Evolutionary conservation across 768 basidiomycete species (phyloP).

Genomic region (Suillus hirtellus): DNA sequence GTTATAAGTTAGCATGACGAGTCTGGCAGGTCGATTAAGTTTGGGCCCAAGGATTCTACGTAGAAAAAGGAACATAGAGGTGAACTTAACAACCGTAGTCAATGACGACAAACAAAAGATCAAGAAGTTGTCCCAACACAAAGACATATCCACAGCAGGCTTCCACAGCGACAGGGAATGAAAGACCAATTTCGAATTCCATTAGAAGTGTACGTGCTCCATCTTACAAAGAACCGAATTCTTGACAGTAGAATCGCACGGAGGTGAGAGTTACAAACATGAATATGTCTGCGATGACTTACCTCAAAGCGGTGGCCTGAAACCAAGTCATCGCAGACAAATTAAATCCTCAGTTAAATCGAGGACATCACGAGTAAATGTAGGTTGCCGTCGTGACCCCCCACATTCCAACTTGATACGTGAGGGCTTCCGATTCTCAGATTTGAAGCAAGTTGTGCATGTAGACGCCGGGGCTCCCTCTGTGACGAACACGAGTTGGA

Average conservation of each 20-base stretch:
- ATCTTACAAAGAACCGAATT: not conserved
- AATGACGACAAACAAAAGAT: not conserved
- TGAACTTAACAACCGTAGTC: too few species aligned
- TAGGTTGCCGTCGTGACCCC: not conserved
- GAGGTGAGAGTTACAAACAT: not conserved
- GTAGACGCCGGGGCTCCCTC: conserved; percentile 20
- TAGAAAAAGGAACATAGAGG: too few species aligned
- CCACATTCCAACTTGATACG: conserved; percentile 18
- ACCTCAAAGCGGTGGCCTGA: too few species aligned
- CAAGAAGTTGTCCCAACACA: not conserved
- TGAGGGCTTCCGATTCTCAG: conserved; percentile 15
- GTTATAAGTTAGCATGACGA: too few species aligned
- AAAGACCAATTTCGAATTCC: not conserved
- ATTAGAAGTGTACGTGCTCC: not conserved
- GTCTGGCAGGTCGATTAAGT: too few species aligned
- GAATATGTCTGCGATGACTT: not conserved
- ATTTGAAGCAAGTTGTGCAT: conserved; percentile 6
- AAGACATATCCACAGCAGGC: not conserved
- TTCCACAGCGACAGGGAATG: not conserved
- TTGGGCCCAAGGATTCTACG: too few species aligned
- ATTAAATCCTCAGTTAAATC: not conserved
- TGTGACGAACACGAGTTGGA: not conserved
- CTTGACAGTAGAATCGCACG: not conserved
- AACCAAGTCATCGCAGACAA: too few species aligned
- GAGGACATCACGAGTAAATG: not conserved